Evolutionary conservation across 2,329 filamentous ascomycete genomes (phyloP), one percentile per base, ranked within the genome.

Genomic region (Aspergillus persii): DNA sequence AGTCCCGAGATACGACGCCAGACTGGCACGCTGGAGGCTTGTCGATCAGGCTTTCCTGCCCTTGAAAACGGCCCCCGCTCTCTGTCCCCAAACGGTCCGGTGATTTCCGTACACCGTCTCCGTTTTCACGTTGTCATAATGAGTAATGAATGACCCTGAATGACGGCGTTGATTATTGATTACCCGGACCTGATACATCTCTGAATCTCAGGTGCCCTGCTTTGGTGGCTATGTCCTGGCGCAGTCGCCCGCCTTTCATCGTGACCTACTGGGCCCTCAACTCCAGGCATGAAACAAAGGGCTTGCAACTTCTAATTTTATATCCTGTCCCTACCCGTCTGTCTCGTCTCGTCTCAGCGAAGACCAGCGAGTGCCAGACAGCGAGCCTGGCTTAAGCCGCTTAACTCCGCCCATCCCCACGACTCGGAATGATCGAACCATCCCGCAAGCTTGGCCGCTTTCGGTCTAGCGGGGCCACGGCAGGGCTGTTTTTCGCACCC

Each of bases 201-300:
- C 18, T 23, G 18, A 23, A 23, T 23, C 18, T 23, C 18, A 23
- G 29, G 4, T 30, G 23, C 46, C 50, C 36, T 23, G 15, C 29
- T 23, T n/a, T 53, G 47, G 64, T 65, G 64, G 64, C 64, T 62
- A 67, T 66, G 64, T 46, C 54, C 60, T 53, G 66, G 64, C 66
- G 63, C 66, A 68, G 65, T 58, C 54, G 61, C 46, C 18, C 18
- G 18, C 18, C 18, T 23, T 23, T 23, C 18, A 23, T 23, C 18
- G 18, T 23, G 18, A 23, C 18, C 18, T 23, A 23, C 18, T 23
- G 18, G 18, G 18, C 18, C 18, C 18, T 49, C 41, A 55, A 30
- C 31, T 31, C 53, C 54, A 56, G 31, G 9, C 50, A 7, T 47
- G 53, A 47, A 47, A 54, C 39, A 23, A 31, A 26, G 44, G 11